phyloP scores from a whole-genome alignment of 1,139 yeast species.

The Hansenula sp. region DNA sequence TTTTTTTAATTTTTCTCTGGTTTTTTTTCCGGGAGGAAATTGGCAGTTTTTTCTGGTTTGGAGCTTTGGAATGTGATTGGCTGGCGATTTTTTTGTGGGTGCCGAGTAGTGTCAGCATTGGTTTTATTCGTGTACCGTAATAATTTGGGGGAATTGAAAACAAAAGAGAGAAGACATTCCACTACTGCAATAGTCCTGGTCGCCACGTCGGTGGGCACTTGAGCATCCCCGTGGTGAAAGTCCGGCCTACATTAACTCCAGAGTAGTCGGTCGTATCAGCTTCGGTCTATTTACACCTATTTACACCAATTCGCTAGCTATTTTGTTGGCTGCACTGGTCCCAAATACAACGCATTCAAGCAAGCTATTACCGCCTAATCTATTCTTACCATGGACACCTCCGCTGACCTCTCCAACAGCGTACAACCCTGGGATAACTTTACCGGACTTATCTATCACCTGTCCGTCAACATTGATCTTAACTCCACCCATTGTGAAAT shows the following conservation, averaged over 20 bases:
- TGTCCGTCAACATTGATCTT: slow-evolving; percentile 57
- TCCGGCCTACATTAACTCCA: slow-evolving; percentile 2
- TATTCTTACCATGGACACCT: slow-evolving; percentile 75
- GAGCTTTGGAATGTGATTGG: not conserved
- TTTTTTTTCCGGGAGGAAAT: not conserved
- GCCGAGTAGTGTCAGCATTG: too few relatives aligned
- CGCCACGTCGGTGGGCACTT: too few relatives aligned
- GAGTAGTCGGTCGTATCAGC: not conserved
- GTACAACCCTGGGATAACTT: slow-evolving; percentile 54
- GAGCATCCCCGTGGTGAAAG: too few relatives aligned
- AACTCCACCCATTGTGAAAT: slow-evolving; percentile 87
- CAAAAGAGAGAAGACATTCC: too few relatives aligned
- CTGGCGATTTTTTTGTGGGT: not conserved
- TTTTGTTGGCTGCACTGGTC: slow-evolving; percentile 33
- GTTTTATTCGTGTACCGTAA: too few relatives aligned
- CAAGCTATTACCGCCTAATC: slow-evolving; percentile 74
- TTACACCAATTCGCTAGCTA: not conserved
- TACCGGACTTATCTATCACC: slow-evolving; percentile 43
- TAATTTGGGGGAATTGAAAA: too few relatives aligned
- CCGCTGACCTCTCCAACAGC: slow-evolving; percentile 86
- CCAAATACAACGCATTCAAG: slow-evolving; percentile 84
- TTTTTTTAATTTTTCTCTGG: not conserved
- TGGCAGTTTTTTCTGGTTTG: not conserved
- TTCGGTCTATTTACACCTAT: not conserved
- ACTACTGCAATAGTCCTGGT: too few relatives aligned